Evolutionary conservation across 192 early-diverging fungal genomes (phyloP).

Genomic region (Chytriomyces confervae): DNA sequence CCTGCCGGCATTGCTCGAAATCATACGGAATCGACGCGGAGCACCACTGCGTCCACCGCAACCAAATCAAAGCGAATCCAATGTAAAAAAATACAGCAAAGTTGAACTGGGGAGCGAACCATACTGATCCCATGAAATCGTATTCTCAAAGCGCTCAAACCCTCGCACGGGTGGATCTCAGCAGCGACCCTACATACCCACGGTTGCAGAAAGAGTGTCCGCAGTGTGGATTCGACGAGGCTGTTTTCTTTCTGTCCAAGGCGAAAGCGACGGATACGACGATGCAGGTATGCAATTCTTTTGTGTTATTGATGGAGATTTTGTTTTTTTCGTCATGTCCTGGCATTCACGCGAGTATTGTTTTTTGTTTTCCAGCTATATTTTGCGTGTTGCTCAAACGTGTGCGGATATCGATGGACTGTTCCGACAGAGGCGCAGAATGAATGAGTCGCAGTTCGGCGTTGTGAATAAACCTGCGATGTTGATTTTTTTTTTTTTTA

Average conservation of each 20-base stretch:
- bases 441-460: not conserved
- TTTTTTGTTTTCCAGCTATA: constrained; percentile 40
- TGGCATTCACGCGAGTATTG: constrained; percentile 26
- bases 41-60: constrained; percentile 50
- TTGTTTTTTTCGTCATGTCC: constrained; percentile 43
- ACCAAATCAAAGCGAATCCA: constrained; percentile 50
- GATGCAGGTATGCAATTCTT: constrained; percentile 50
- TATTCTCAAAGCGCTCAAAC: constrained; percentile 50
- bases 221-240: constrained; percentile 44
- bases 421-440: constrained; percentile 12
- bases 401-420: constrained; percentile 55
- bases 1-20: constrained; percentile 61
- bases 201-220: constrained; percentile 47
- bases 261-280: constrained; percentile 53
- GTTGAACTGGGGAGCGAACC: not conserved
- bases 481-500: not conserved
- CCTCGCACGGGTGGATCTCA: constrained; percentile 48
- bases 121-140: not conserved
- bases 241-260: constrained; percentile 54
- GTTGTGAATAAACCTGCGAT: not conserved
- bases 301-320: constrained; percentile 19
- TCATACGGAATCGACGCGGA: constrained; percentile 42
- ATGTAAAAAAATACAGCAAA: constrained; percentile 30
- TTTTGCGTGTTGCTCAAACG: constrained; percentile 49
- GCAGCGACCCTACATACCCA: constrained; percentile 60